Percentiles rank a stretch among this genome's conserved stretches.
These are phyloP conservation scores for Cytospora piceicola DNA, from an alignment of 2,329 filamentous ascomycete species.

Conservation along the genomic window DNA sequence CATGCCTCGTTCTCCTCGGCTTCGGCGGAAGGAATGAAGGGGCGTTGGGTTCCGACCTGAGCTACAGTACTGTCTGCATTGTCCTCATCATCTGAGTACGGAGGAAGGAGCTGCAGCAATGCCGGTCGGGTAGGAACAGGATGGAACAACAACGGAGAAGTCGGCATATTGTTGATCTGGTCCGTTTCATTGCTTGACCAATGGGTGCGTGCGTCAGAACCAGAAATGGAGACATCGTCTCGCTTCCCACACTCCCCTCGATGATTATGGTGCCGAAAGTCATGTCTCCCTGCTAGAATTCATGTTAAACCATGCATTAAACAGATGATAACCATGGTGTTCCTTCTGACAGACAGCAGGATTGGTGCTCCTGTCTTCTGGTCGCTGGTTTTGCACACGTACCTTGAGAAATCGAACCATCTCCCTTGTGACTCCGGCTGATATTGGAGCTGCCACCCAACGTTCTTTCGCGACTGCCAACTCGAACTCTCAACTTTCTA, in stretches of 20 bases:
- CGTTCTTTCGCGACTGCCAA: constrained; percentile 42
- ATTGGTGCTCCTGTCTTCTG: not conserved
- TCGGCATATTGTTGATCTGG: constrained; percentile 9
- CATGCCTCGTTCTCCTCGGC: constrained; percentile 36
- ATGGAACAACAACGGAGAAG: constrained; percentile 28
- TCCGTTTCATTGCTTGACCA: constrained; percentile 9
- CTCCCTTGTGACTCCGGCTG: constrained; percentile 15
- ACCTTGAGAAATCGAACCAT: constrained; percentile 1
- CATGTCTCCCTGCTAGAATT: not conserved
- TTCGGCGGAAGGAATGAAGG: constrained; percentile 32
- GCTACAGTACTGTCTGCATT: constrained; percentile 35
- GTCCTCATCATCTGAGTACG: constrained; percentile 28
- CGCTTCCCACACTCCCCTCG: not conserved
- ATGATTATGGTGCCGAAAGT: not conserved
- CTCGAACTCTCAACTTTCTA: constrained; percentile 38
- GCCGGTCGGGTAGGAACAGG: constrained; percentile 33
- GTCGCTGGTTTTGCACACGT: not conserved
- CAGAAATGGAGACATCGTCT: not conserved
- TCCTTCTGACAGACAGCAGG: not conserved
- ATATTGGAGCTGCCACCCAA: constrained; percentile 33
- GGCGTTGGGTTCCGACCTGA: constrained; percentile 32
- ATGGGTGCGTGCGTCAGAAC: not conserved
- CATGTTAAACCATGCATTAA: not conserved
- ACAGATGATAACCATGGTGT: too few species aligned
- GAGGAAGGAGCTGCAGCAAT: constrained; percentile 18